Conservation (phyloP, 2,329 filamentous ascomycete species). For the Purpureocillium takamizusanense region DNA sequence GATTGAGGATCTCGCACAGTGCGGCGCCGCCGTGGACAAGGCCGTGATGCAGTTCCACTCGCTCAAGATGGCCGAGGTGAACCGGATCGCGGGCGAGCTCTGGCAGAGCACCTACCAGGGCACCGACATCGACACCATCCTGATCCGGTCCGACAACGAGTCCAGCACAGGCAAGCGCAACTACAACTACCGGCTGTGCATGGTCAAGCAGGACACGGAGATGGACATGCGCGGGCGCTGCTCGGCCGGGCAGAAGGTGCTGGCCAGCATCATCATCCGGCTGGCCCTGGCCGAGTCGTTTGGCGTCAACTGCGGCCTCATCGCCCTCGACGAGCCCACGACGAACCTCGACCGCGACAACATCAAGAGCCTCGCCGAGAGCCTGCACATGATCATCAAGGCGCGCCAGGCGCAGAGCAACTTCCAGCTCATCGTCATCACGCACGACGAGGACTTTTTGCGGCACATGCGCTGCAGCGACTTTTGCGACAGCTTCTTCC, state of each 20-base stretch:
- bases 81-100: slow-evolving; percentile 87
- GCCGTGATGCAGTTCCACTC: slow-evolving; percentile 96
- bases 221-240: slow-evolving; percentile 99
- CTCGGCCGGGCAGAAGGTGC: slow-evolving; percentile 91
- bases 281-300: slow-evolving; percentile 94
- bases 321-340: slow-evolving; percentile 94
- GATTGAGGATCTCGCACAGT: slow-evolving; percentile 80
- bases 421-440: slow-evolving; percentile 97
- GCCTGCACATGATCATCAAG: slow-evolving; percentile 80
- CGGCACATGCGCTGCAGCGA: slow-evolving; percentile 89
- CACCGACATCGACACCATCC: slow-evolving; percentile 92
- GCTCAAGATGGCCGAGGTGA: slow-evolving; percentile 97
- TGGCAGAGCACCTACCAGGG: slow-evolving; percentile 96
- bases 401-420: slow-evolving; percentile 77
- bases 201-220: slow-evolving; percentile 94
- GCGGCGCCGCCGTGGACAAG: slow-evolving; percentile 77
- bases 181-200: slow-evolving; percentile 96
- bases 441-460: slow-evolving; percentile 95
- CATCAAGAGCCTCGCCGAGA: slow-evolving; percentile 78
- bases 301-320: slow-evolving; percentile 88
- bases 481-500: slow-evolving; percentile 86
- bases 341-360: slow-evolving; percentile 96
- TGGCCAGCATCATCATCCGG: slow-evolving; percentile 95
- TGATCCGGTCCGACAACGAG: slow-evolving; percentile 89
- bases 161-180: slow-evolving; percentile 61